These are phyloP conservation scores for Colletotrichum noveboracense DNA, from an alignment of 2,329 filamentous ascomycete species.

Conservation along the genomic window DNA sequence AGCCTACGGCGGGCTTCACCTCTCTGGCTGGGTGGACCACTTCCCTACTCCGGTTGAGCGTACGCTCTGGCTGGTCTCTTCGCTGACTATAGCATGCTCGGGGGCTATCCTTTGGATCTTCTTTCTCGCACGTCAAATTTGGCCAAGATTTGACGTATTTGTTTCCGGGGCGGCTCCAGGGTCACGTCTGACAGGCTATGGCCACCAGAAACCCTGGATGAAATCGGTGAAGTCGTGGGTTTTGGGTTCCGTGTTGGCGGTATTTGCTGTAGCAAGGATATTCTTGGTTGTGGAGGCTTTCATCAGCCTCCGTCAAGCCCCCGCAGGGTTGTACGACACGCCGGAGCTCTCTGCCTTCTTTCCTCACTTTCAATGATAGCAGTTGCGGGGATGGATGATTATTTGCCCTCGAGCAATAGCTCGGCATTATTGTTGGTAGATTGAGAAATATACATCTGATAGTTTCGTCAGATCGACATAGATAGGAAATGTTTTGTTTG, in stretches of 20 bases:
- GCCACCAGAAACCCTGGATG: constrained; percentile 1
- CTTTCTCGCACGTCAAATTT: constrained; percentile 19
- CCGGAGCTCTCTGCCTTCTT: constrained; percentile 28
- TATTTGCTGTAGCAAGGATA: constrained; percentile 21
- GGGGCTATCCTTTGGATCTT: constrained; percentile 1
- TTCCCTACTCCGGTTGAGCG: constrained; percentile 26
- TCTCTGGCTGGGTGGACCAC: constrained; percentile 30
- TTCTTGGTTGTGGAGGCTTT: constrained; percentile 29
- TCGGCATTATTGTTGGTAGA: background rate
- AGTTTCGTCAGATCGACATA: background rate
- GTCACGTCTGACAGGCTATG: background rate
- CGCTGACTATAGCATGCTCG: constrained; percentile 23
- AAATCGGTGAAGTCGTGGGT: background rate
- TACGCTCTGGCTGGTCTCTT: constrained; percentile 26
- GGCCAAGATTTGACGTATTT: constrained; percentile 20
- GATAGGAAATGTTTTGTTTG: background rate
- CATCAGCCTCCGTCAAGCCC: constrained; percentile 26
- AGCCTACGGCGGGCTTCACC: constrained; percentile 24
- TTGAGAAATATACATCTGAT: background rate
- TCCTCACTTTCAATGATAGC: constrained; percentile 23
- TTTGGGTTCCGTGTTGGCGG: background rate
- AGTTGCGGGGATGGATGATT: background rate
- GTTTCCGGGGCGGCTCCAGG: constrained; percentile 10
- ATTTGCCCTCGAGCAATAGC: background rate
- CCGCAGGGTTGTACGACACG: constrained; percentile 23